Conservation (phyloP, 495 filamentous ascomycete genomes). For the Rusavskia elegans region DNA sequence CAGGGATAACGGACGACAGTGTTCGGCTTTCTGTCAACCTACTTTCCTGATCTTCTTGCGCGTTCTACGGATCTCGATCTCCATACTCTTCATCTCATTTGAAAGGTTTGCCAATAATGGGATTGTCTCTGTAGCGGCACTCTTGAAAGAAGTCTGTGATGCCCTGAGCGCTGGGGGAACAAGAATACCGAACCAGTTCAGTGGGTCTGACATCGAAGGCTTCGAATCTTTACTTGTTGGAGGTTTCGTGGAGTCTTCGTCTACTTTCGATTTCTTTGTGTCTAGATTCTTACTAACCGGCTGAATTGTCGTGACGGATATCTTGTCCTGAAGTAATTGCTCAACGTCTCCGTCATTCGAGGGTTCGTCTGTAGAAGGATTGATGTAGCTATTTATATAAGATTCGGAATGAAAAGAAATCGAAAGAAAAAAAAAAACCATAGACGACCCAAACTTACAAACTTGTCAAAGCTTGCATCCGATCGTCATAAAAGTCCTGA, state of each 20-base stretch:
- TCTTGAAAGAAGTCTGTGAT: conserved; percentile 37
- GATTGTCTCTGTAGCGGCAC: conserved; percentile 20
- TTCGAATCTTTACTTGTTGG: not conserved
- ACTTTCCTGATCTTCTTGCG: conserved; percentile 11
- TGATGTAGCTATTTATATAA: not conserved
- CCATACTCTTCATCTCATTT: conserved; percentile 51
- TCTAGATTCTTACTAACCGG: not conserved
- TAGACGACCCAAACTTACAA: too few relatives aligned
- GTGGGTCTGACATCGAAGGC: conserved; percentile 28
- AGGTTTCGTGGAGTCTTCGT: not conserved
- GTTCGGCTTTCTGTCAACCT: not conserved
- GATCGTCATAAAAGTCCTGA: conserved; percentile 51
- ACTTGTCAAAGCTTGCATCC: conserved; percentile 45
- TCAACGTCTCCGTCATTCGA: not conserved
- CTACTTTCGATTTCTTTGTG: not conserved
- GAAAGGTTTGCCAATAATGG: conserved; percentile 33
- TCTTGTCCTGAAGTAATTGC: too few relatives aligned
- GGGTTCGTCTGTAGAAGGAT: not conserved
- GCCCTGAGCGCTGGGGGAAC: conserved; percentile 41
- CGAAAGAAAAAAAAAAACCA: not conserved
- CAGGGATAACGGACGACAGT: not conserved
- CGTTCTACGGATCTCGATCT: conserved; percentile 38
- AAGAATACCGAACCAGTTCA: conserved; percentile 57
- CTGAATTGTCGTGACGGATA: too few relatives aligned
- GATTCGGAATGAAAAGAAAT: not conserved